phyloP scores from a whole-genome alignment of 352 stramenopile species.

The Phytophthora agathidicida region DNA sequence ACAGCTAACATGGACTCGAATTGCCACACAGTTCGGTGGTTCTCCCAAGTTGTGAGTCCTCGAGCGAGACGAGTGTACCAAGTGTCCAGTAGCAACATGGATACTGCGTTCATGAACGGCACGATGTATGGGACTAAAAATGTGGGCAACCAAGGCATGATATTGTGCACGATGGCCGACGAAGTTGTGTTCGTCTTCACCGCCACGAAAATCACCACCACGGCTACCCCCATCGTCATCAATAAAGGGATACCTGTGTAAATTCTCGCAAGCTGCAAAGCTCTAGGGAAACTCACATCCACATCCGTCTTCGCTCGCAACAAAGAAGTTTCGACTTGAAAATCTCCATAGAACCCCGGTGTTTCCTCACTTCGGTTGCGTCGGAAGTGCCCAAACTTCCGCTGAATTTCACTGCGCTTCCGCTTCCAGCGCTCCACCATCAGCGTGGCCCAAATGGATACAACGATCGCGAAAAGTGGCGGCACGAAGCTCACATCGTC shows the following conservation, averaged over 20 bases:
- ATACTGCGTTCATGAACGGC: slow-evolving; percentile 67
- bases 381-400: slow-evolving; percentile 80
- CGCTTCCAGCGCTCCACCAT: slow-evolving; percentile 92
- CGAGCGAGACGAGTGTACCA: slow-evolving; percentile 71
- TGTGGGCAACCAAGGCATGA: slow-evolving; percentile 46
- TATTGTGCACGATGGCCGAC: slow-evolving; percentile 21
- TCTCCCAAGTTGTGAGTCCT: slow-evolving; percentile 72
- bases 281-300: slow-evolving; percentile 65
- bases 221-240: slow-evolving; percentile 53
- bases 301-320: slow-evolving; percentile 42
- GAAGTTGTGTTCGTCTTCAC: slow-evolving; percentile 51
- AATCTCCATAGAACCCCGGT: slow-evolving; percentile 73
- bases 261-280: slow-evolving; percentile 64
- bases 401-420: slow-evolving; percentile 80
- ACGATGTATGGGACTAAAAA: slow-evolving; percentile 59
- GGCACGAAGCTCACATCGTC: slow-evolving; percentile 39
- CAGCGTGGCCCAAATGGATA: slow-evolving; percentile 87
- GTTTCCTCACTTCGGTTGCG: slow-evolving; percentile 59
- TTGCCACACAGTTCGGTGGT: slow-evolving; percentile 80
- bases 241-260: slow-evolving; percentile 64
- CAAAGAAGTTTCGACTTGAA: slow-evolving; percentile 52
- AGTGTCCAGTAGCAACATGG: slow-evolving; percentile 77
- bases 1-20: slow-evolving; percentile 78
- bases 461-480: slow-evolving; percentile 70
- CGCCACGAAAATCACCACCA: slow-evolving; percentile 63